These are phyloP conservation scores for Cryphonectria nitschkei DNA, from an alignment of 2,329 filamentous ascomycete species.

Conservation along the genomic window DNA sequence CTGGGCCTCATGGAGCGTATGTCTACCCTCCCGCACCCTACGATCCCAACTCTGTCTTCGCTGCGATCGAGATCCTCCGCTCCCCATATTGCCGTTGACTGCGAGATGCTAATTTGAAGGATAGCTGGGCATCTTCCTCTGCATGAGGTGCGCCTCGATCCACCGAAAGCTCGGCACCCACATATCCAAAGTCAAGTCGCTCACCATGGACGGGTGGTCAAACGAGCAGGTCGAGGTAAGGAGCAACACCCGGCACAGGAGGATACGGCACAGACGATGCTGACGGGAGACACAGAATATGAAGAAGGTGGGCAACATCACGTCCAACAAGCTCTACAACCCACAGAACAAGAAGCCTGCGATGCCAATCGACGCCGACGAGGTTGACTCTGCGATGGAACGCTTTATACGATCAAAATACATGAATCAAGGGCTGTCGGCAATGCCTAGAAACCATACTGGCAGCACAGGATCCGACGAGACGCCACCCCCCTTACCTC, in stretches of 20 bases:
- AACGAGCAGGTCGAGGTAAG: conserved; percentile 93
- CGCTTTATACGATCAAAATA: conserved; percentile 95
- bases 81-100: not conserved
- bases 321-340: conserved; percentile 89
- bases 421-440: conserved; percentile 58
- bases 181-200: conserved; percentile 96
- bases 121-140: conserved; percentile 91
- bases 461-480: conserved; percentile 59
- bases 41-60: conserved; percentile 23
- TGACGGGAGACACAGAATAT: conserved; percentile 69
- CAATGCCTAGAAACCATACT: conserved; percentile 43
- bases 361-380: conserved; percentile 87
- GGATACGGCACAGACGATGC: not conserved
- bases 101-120: conserved; percentile 13
- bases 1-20: conserved; percentile 96
- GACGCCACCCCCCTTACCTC: conserved; percentile 63
- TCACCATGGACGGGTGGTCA: conserved; percentile 98
- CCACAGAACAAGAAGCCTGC: conserved; percentile 80
- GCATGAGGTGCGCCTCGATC: conserved; percentile 94
- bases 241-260: conserved; percentile 24
- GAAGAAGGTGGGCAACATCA: conserved; percentile 85
- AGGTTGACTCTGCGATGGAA: conserved; percentile 93
- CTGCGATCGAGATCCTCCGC: conserved; percentile 15
- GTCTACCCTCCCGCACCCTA: conserved; percentile 40
- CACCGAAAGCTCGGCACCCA: conserved; percentile 97